phyloP scores from a whole-genome alignment of 2,329 filamentous ascomycete genomes.

The Aspergillus jensenii region DNA sequence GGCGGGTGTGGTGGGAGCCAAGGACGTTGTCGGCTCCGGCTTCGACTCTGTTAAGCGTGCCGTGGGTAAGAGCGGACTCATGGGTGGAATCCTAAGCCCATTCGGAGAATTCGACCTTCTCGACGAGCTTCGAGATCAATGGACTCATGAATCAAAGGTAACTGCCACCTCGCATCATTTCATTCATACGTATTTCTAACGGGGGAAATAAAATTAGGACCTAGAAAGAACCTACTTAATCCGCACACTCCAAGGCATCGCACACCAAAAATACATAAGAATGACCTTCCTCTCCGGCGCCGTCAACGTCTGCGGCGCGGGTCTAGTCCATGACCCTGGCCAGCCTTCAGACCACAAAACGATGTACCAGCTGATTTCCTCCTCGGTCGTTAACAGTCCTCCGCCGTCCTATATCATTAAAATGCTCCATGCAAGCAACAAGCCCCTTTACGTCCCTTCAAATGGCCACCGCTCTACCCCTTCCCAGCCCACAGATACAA shows the following conservation, averaged over 20 bases:
- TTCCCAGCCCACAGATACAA: conserved; percentile 76
- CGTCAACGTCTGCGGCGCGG: conserved; percentile 88
- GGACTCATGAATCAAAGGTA: conserved; percentile 93
- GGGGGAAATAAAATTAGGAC: conserved; percentile 53
- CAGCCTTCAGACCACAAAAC: conserved; percentile 95
- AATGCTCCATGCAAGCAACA: conserved; percentile 85
- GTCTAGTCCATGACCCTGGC: conserved; percentile 88
- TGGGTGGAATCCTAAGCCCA: conserved; percentile 92
- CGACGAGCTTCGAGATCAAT: conserved; percentile 92
- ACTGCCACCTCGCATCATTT: background rate
- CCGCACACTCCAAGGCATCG: conserved; percentile 89
- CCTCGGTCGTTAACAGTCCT: conserved; percentile 86
- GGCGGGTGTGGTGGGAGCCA: conserved; percentile 91
- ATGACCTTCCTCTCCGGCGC: conserved; percentile 95
- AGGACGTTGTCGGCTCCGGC: conserved; percentile 85
- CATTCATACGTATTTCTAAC: background rate
- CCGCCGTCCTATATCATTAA: conserved; percentile 84
- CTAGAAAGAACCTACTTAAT: conserved; percentile 96
- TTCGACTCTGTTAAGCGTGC: conserved; percentile 96
- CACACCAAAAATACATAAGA: conserved; percentile 89
- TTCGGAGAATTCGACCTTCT: conserved; percentile 95
- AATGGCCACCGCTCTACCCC: conserved; percentile 76
- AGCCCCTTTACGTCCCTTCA: conserved; percentile 82
- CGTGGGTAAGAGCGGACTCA: conserved; percentile 89
- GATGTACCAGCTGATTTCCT: conserved; percentile 98